A percentile compares a stretch with the other conserved stretches of the same genome.
Conservation (phyloP, 2,329 filamentous ascomycete genomes). For the Fusarium pseudonygamai region DNA sequence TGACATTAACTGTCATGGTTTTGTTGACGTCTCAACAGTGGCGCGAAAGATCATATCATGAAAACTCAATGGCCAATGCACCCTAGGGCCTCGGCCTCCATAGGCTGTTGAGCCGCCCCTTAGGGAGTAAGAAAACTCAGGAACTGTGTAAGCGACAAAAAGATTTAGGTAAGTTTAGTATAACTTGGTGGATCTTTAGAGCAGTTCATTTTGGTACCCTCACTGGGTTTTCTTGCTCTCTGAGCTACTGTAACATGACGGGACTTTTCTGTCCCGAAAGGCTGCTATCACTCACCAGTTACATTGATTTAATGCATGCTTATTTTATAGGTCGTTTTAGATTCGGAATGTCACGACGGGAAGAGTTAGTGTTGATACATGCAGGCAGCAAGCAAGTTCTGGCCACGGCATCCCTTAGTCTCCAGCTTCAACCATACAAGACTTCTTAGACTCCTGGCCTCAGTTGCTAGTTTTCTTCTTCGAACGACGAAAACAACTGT, state of each 20-base stretch:
- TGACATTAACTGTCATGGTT: neutral
- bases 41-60: conserved; percentile 11
- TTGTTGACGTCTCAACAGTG: neutral
- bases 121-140: too few species aligned
- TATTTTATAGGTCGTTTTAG: neutral
- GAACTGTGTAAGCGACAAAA: neutral
- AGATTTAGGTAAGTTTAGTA: neutral
- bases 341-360: neutral
- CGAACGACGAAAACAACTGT: too few species aligned
- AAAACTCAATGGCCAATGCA: neutral
- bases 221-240: neutral
- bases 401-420: too few species aligned
- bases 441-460: neutral
- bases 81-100: neutral
- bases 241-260: neutral
- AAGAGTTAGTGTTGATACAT: neutral
- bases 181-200: neutral
- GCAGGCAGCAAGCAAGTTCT: neutral
- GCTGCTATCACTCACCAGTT: neutral
- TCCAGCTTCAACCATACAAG: neutral
- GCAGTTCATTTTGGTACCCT: neutral
- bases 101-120: neutral
- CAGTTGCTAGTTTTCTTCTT: neutral
- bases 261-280: neutral
- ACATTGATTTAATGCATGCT: neutral